Percentiles rank a stretch among this genome's conserved stretches.
Evolutionary conservation across 2,329 filamentous ascomycete genomes (phyloP).

Genomic region (Monosporascus sp.): DNA sequence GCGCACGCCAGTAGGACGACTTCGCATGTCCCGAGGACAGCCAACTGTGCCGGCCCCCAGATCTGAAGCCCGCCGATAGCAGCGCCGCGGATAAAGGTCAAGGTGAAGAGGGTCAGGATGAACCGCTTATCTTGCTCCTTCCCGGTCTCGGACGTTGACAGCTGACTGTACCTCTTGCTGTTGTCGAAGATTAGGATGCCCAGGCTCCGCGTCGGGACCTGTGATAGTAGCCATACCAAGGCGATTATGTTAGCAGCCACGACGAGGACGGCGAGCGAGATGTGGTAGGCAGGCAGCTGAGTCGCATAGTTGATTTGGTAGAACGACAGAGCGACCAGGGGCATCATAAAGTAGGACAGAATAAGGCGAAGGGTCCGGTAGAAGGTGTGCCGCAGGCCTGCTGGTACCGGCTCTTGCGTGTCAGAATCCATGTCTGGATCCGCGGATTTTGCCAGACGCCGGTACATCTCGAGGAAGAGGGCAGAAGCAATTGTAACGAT

Average conservation of each 20-base stretch:
- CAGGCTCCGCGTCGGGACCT: slow-evolving; percentile 6
- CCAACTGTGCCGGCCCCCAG: slow-evolving; percentile 8
- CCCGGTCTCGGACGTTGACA: slow-evolving; percentile 1
- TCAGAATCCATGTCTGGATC: neutral
- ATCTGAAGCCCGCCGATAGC: slow-evolving; percentile 11
- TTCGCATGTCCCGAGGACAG: slow-evolving; percentile 7
- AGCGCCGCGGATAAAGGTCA: slow-evolving; percentile 8
- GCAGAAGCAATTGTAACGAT: slow-evolving; percentile 2
- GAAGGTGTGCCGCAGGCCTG: slow-evolving; percentile 3
- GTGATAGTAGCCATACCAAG: slow-evolving; percentile 8
- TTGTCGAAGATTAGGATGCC: slow-evolving; percentile 8
- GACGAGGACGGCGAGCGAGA: slow-evolving; percentile 2
- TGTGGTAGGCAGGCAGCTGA: slow-evolving; percentile 8
- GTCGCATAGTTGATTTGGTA: slow-evolving; percentile 10
- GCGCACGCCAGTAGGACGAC: slow-evolving; percentile 7
- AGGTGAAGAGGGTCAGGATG: slow-evolving; percentile 8
- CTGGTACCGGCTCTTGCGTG: no score
- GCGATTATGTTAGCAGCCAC: slow-evolving; percentile 1
- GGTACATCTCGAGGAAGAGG: slow-evolving; percentile 2
- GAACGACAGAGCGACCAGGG: slow-evolving; percentile 8
- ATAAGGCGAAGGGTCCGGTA: slow-evolving; percentile 4
- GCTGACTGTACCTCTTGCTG: slow-evolving; percentile 4
- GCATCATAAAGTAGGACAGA: slow-evolving; percentile 14
- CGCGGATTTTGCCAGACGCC: neutral
- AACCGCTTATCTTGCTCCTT: slow-evolving; percentile 7